These are phyloP conservation scores for Gypsophila paniculata DNA, from an alignment of 179 eudicot species.

Conservation along the genomic window DNA sequence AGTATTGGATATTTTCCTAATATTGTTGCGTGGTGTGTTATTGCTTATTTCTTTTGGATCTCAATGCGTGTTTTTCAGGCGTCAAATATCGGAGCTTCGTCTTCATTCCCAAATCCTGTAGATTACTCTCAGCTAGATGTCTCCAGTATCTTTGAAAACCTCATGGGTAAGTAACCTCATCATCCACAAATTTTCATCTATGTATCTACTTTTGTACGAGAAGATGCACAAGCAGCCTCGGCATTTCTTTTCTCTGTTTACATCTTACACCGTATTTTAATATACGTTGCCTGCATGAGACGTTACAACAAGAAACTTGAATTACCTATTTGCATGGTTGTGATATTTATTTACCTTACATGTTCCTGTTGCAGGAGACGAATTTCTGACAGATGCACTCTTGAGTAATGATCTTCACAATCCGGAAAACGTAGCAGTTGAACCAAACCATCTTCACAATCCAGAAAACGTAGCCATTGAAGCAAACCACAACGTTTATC, in stretches of 20 bases:
- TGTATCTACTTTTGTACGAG: neutral
- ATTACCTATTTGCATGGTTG: neutral
- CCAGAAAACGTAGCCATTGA: neutral
- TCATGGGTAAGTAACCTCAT: slow-evolving; percentile 10
- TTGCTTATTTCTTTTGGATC: slow-evolving; percentile 5
- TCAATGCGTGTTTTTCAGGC: slow-evolving; percentile 16
- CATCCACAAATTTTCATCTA: neutral
- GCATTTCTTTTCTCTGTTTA: no score
- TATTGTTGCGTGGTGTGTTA: neutral
- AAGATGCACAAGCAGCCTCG: no score
- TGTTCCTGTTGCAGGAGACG: slow-evolving; percentile 15
- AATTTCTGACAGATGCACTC: neutral
- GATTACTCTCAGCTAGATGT: slow-evolving; percentile 1
- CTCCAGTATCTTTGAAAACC: neutral
- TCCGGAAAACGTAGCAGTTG: neutral
- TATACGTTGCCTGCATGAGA: no score
- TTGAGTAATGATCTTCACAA: neutral
- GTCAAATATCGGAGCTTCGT: neutral
- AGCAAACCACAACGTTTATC: neutral
- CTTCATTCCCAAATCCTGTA: neutral
- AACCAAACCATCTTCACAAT: neutral
- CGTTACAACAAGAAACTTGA: no score
- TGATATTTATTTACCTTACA: no score
- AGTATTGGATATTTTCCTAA: neutral
- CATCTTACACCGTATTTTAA: no score